Conservation (phyloP, 345 rosid species). For the Turnera subulata region DNA sequence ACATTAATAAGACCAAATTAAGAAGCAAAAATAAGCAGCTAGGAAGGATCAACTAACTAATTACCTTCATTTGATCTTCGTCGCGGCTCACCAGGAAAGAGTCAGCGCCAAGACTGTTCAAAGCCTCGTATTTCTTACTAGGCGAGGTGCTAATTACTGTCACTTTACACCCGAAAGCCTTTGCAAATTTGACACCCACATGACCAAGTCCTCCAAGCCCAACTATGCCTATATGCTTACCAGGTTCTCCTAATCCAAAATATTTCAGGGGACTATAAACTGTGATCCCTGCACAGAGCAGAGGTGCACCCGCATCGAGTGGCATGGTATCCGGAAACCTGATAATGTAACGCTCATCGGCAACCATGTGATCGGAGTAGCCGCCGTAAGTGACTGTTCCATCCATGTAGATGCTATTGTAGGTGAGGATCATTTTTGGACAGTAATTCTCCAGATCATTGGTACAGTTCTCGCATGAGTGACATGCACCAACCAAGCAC, state of each 20-base stretch:
- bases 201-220: too few relatives aligned
- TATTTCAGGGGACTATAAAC: slow-evolving; percentile 12
- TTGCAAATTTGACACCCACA: too few relatives aligned
- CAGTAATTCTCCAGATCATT: slow-evolving; percentile 11
- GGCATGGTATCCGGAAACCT: slow-evolving; percentile 9
- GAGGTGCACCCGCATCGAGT: slow-evolving; percentile 8
- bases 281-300: slow-evolving; percentile 14
- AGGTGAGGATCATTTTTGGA: slow-evolving; percentile 8
- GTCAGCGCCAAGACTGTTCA: background rate
- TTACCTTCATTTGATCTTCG: background rate
- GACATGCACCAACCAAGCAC: slow-evolving; percentile 4
- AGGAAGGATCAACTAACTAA: too few relatives aligned
- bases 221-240: background rate
- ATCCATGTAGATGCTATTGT: background rate
- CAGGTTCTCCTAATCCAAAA: slow-evolving; percentile 7
- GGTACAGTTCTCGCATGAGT: slow-evolving; percentile 5
- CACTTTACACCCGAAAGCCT: too few relatives aligned
- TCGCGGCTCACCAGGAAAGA: background rate
- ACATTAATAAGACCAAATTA: too few relatives aligned
- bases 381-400: slow-evolving; percentile 13
- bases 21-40: too few relatives aligned
- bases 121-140: background rate
- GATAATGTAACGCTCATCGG: slow-evolving; percentile 8
- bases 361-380: slow-evolving; percentile 11
- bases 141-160: too few relatives aligned